Base-by-base conservation (phyloP, 352 stramenopile species). In the Globisporangium nodosum region DNA sequence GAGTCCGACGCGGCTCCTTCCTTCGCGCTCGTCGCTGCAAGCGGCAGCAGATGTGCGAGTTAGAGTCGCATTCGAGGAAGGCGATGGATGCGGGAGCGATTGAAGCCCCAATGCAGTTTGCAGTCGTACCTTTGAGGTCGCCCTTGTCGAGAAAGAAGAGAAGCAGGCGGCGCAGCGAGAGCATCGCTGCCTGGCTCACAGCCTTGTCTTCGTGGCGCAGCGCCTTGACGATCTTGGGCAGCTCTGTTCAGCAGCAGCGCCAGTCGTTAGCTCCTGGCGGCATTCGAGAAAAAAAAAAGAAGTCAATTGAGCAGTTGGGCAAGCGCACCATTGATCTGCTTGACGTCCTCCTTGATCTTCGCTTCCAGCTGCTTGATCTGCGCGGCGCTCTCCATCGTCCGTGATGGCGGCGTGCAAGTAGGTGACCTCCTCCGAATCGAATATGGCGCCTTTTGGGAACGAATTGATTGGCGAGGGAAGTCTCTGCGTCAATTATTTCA, bases 291-390 rank as follows among this genome's bases (percentile, higher is more conserved):
- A 9, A 9, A 9, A 9, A 24, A 24, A 3, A 27, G 24, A 27
- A 27, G 24, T 27, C 24, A 27, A 27, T 27, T 27, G 12, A 18
- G 12, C 37, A 43, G 37, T 5, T 5, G 11, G 3, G 37, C 13
- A 18, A 43, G 37, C 58, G 33, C 56, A 88, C 80, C 80, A 56
- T 95, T 95, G 55, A 89, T 77, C 63, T 92, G 78, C 70, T 88
- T 89, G 49, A 91, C 79, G 70, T 93, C 76, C 56, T 91, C 82
- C 65, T 93, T 92, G 70, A 95, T 87, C 63, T 81, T 82, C 39
- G 78, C 81, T 60, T 95, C 85, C 42, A 95, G 68, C 73, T 93
- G 83, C 79, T 88, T 92, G 68, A 92, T 88, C 73, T 88, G 76
- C 55, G 72, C 74, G 37, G 69, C 71, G 37, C 68, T 85, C 66